Percentiles rank a stretch among this genome's conserved stretches.
phyloP scores from a whole-genome alignment of 495 filamentous ascomycete species.

The Amphirosellinia nigrospora region DNA sequence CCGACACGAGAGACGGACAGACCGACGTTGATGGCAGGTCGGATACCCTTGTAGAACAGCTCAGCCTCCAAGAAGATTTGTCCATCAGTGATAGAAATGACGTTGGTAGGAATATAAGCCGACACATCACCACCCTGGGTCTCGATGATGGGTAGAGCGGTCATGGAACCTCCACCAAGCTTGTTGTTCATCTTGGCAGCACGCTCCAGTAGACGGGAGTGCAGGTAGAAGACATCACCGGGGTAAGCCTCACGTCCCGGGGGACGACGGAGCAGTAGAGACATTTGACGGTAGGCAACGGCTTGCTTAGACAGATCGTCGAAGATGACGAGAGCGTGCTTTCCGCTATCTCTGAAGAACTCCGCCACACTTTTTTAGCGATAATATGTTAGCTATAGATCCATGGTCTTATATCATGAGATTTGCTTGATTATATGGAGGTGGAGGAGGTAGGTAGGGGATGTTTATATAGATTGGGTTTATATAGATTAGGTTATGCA shows the following conservation, averaged over 20 bases:
- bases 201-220: slow-evolving; percentile 99
- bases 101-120: slow-evolving; percentile 99
- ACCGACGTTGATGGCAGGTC: slow-evolving; percentile 99
- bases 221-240: slow-evolving; percentile 99
- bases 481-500: too few relatives aligned
- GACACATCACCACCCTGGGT: slow-evolving; percentile 99
- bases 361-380: slow-evolving; percentile 78
- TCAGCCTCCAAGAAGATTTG: slow-evolving; percentile 99
- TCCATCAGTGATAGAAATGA: slow-evolving; percentile 99
- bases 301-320: slow-evolving; percentile 99
- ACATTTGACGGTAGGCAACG: slow-evolving; percentile 99
- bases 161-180: slow-evolving; percentile 94
- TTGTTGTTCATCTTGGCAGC: slow-evolving; percentile 99
- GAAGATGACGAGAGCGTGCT: slow-evolving; percentile 91
- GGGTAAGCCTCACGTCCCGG: slow-evolving; percentile 99
- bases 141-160: slow-evolving; percentile 97
- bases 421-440: too few relatives aligned
- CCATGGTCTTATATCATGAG: too few relatives aligned
- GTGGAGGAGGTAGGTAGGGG: too few relatives aligned
- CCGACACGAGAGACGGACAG: slow-evolving; percentile 99
- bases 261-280: slow-evolving; percentile 96
- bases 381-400: too few relatives aligned
- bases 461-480: too few relatives aligned
- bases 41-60: slow-evolving; percentile 99
- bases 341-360: slow-evolving; percentile 89